Base-by-base conservation (phyloP, 2,329 filamentous ascomycete species). In the Fusarium longipes region DNA sequence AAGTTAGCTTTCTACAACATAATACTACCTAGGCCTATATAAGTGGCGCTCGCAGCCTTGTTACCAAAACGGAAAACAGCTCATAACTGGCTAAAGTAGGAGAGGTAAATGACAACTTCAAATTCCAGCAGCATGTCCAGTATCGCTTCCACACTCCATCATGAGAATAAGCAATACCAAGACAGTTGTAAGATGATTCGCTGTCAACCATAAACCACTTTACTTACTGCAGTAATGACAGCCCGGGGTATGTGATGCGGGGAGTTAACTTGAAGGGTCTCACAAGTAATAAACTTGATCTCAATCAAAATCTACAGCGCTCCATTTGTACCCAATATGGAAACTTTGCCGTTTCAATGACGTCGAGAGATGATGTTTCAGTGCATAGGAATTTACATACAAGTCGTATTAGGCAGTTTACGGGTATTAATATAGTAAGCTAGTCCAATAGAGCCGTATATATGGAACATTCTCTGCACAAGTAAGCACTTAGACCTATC, bases 401-500 rank as follows among this genome's bases (percentile, higher is more conserved):
- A 36, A 22, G n/a, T 40, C 20, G 10, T 32, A 36, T 6, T 22
- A 40, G 42, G 33, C 27, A 33, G 32, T 32, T 29, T 42, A 22
- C 15, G 43, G 27, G 22, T 39, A 57, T 29, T 30, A 25, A 35
- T 17, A n/a, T 30, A 17, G 20, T 35, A 32, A 36, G n/a, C 43
- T 49, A 63, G 29, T 40, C 39, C 39, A 36, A 47, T 20, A 43
- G 30, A 36, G 44, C 42, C 17, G 45, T 48, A n/a, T n/a, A n/a
- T n/a, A 24, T 24, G 30, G 24, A 15, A 43, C 11, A 27, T 2
- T 12, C 15, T 48, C 20, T 36, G 22, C 45, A 48, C 30, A 25
- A 48, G 54, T 54, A 54, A 65, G 53, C 60, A 65, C 54, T 65
- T 64, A 27, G 47, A 49, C 29, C 55, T 32, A n/a, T 38, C 6